Evolutionary conservation across 2,329 filamentous ascomycete genomes (phyloP), one percentile per base, ranked within the genome.

Genomic region (Beauveria bassiana): DNA sequence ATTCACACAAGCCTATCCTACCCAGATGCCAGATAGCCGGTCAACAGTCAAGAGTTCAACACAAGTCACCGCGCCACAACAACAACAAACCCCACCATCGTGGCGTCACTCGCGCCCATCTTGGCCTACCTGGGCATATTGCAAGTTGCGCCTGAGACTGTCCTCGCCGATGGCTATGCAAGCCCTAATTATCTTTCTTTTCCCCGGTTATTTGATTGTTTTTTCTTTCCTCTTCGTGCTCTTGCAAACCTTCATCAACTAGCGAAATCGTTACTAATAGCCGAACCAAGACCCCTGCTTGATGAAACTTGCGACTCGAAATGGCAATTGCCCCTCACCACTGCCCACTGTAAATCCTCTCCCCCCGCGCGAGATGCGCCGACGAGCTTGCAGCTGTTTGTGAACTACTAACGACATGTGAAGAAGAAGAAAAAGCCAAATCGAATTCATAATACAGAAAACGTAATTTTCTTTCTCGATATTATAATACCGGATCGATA

Each of bases 281-380:
- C 56, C 56, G 56, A 51, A 10, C 31, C 24, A 43, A 49, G 18
- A 46, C 46, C 56, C 56, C 45, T 50, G 56, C 47, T 10, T 38
- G 56, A 59, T 38, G 56, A 59, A 59, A 40, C 16, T 61, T 61
- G 50, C 20, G 20, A 22, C 59, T 51, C 43, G 45, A 54, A 50
- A n/a, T 42, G 59, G 58, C 20, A 61, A 61, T 47, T 18, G 31
- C 45, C 58, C 58, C 51, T 42, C 51, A 31, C 31, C 40, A 9
- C 34, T 49, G 5, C 34, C 10, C 34, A 38, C 34, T 38, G 34
- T 38, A 38, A 16, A 16, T 40, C 16, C 28, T 43, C 18, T 12
- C 14, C 22, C 51, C 18, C 43, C 28, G 26, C 42, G 12, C 43
- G 28, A 57, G 28, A 47, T 34, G 28, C 20, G 26, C 54, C 14